A percentile compares a stretch with the other conserved stretches of the same genome.
Conservation (phyloP, 2,329 filamentous ascomycete genomes). For the Aspergillus chevalieri region DNA sequence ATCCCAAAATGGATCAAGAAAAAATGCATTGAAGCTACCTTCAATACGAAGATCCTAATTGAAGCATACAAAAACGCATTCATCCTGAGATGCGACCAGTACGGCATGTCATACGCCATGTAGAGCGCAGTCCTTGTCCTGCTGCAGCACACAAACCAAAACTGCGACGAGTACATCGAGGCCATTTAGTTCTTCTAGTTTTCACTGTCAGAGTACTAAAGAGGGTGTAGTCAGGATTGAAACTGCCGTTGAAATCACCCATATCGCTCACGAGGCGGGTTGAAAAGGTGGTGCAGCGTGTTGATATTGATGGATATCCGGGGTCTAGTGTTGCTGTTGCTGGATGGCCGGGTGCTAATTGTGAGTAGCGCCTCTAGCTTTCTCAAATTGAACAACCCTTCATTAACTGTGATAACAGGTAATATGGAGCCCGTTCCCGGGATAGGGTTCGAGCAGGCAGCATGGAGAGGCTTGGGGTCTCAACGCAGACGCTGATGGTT, state of each 20-base stretch:
- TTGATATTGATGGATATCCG: not conserved
- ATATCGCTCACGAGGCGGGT: slow-evolving; percentile 20
- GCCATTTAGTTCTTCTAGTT: slow-evolving; percentile 35
- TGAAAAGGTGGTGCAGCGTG: not conserved
- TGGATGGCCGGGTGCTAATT: not conserved
- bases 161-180: slow-evolving; percentile 13
- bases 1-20: slow-evolving; percentile 2
- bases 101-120: slow-evolving; percentile 10
- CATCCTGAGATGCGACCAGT: slow-evolving; percentile 11
- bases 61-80: slow-evolving; percentile 11
- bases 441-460: not conserved
- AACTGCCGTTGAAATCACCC: slow-evolving; percentile 29
- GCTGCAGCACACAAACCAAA: slow-evolving; percentile 8
- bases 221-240: slow-evolving; percentile 34
- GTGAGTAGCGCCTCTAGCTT: not conserved
- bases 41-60: slow-evolving; percentile 8
- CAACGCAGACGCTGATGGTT: not conserved
- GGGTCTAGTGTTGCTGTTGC: not conserved
- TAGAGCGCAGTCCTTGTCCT: slow-evolving; percentile 16
- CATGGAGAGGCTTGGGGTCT: too few relatives aligned
- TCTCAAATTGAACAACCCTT: not conserved
- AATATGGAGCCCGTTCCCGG: not conserved
- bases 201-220: slow-evolving; percentile 29
- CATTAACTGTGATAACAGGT: not conserved
- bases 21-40: slow-evolving; percentile 6